Evolutionary conservation across 345 rosid species (phyloP).

Genomic region (Acer saccharum): DNA sequence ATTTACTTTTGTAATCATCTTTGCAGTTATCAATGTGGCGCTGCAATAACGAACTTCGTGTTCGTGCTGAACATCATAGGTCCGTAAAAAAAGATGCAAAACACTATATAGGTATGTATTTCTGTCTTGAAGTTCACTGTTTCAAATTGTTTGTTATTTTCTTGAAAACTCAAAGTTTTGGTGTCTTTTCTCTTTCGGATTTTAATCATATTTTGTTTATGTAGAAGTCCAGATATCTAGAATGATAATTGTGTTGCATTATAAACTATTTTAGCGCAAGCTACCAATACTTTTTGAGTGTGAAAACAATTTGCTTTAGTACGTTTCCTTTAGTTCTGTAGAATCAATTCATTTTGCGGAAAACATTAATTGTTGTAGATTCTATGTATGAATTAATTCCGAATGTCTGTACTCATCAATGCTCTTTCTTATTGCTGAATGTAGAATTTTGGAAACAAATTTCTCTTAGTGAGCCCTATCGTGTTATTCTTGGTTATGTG

Average conservation of each 20-base stretch:
- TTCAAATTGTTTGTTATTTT: neutral
- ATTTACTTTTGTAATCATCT: slow-evolving; percentile 18
- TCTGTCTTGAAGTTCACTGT: neutral
- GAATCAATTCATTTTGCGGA: neutral
- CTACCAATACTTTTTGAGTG: neutral
- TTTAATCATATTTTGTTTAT: neutral
- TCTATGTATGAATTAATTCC: neutral
- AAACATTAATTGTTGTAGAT: neutral
- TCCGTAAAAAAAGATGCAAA: slow-evolving; percentile 81
- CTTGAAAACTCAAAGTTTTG: neutral
- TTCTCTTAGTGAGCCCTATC: slow-evolving; percentile 88
- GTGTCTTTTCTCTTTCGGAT: neutral
- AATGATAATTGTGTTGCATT: neutral
- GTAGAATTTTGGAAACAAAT: slow-evolving; percentile 96
- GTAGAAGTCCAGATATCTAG: neutral
- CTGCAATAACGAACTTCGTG: slow-evolving; percentile 86
- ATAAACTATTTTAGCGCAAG: neutral
- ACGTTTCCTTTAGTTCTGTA: neutral
- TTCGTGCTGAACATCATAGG: slow-evolving; percentile 71
- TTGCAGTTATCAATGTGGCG: slow-evolving; percentile 99
- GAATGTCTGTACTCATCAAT: neutral
- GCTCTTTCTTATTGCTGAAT: slow-evolving; percentile 14
- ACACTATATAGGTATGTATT: slow-evolving; percentile 81
- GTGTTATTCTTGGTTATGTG: slow-evolving; percentile 89
- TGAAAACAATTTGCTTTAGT: neutral